phyloP scores from a whole-genome alignment of 257 asterid genomes.

The Penstemon barbatus region DNA sequence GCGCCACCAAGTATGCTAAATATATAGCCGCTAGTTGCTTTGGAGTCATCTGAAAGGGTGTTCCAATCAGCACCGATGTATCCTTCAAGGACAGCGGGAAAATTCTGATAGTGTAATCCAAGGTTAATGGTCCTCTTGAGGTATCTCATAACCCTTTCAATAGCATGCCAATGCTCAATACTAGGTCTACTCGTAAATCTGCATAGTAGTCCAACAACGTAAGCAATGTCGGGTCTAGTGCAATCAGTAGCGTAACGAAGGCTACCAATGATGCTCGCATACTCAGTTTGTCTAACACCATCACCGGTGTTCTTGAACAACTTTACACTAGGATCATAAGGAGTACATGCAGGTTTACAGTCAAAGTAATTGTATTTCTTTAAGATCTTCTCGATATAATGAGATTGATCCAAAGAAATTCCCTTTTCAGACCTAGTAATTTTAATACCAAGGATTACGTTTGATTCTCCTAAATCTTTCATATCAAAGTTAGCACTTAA shows the following conservation, averaged over 20 bases:
- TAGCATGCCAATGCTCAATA: no score
- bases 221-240: no score
- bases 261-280: neutral
- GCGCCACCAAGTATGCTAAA: neutral
- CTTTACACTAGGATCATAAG: neutral
- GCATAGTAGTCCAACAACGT: no score
- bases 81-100: conserved; percentile 21
- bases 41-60: conserved; percentile 10
- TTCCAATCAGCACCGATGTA: conserved; percentile 19
- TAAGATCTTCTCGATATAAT: no score
- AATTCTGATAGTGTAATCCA: neutral
- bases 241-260: no score
- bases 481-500: no score
- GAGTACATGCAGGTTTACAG: neutral
- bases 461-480: no score
- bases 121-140: neutral
- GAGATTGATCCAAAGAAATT: no score
- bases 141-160: no score
- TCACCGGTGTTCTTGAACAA: neutral
- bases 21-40: conserved; percentile 15
- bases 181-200: no score
- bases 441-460: no score
- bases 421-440: no score
- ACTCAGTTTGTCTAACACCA: neutral
- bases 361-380: neutral